These are phyloP conservation scores for Porogramme epimiltina DNA, from an alignment of 1,284 basidiomycete species.

Conservation along the genomic window DNA sequence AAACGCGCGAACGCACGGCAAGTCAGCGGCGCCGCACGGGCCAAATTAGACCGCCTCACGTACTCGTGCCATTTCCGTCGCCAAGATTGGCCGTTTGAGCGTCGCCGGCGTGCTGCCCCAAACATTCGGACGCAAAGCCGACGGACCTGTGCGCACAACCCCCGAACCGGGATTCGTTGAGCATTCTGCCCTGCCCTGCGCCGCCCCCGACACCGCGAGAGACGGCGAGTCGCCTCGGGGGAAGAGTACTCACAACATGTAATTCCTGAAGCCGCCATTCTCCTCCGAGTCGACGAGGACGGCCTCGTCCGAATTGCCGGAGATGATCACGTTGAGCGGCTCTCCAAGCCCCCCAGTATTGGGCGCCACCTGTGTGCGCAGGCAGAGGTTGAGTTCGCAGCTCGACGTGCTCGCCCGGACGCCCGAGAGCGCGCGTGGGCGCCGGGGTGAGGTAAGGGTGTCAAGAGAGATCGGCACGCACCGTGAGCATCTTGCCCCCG, in stretches of 20 bases:
- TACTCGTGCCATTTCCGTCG: conserved; percentile 76
- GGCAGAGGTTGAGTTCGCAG: background rate
- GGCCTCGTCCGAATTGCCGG: conserved; percentile 73
- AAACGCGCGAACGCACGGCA: background rate
- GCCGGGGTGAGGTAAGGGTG: background rate
- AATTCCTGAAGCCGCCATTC: conserved; percentile 82
- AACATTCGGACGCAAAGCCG: conserved; percentile 80
- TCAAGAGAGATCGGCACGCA: conserved; percentile 28
- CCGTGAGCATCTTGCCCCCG: conserved; percentile 52
- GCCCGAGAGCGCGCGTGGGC: background rate
- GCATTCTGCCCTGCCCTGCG: background rate
- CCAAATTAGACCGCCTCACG: conserved; percentile 25
- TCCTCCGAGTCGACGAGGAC: conserved; percentile 67
- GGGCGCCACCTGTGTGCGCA: conserved; percentile 32
- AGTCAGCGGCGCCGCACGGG: conserved; percentile 1
- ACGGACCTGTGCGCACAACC: conserved; percentile 43
- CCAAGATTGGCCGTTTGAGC: conserved; percentile 82
- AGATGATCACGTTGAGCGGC: conserved; percentile 87
- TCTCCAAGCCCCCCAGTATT: conserved; percentile 82
- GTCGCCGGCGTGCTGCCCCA: conserved; percentile 77
- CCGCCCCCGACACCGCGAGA: too few species aligned
- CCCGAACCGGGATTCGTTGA: conserved; percentile 9
- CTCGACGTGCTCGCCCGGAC: background rate
- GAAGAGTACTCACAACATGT: conserved; percentile 54
- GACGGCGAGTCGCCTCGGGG: too few species aligned